Evolutionary conservation across 2,329 filamentous ascomycete genomes (phyloP), one percentile per base, ranked within the genome.

Genomic region (Aureobasidium sp.): DNA sequence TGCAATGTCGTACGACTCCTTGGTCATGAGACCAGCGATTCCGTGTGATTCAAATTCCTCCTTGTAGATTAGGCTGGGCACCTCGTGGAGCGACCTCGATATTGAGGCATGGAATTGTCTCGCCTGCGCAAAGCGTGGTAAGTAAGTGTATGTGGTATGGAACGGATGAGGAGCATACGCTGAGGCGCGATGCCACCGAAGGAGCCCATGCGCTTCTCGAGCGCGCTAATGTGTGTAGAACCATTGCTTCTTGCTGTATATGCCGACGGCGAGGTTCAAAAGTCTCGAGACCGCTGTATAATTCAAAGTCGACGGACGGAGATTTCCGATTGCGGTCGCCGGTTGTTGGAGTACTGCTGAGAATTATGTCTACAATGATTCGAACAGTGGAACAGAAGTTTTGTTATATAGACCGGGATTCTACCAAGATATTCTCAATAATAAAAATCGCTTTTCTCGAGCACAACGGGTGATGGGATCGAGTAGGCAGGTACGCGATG

Each of bases 1-100:
- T 55, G 91, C 87, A 61, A 90, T 82, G 62, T 87, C 77, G 75
- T 89, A 95, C 61, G 84, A 89, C 56, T 82, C 79, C 1, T 81
- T 74, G 34, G 86, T 86, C 72, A 96, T 80, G 64, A 97, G 80
- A 15, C 85, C 84, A 12, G 45, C 36, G 27, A 65, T 37, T 15
- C 64, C 64, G 2, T 37, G 27, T 22, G 44, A 9, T 31, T 42
- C 48, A 17, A 62, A 65, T n/a, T 51, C 41, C 5, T 64, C 48
- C 47, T 55, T 39, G 55, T 62, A 61, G 29, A 42, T 17, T 15
- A 65, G 59, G 36, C 9, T 41, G 34, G 64, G 64, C 8, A 65
- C 58, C 49, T 64, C 31, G 45, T 63, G 62, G 14, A 51, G 45
- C 17, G n/a, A 34, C 39, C 29, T 55, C 17, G 39, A 25, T 55